Evolutionary conservation across 2,329 filamentous ascomycete genomes (phyloP), one percentile per base, ranked within the genome.

Genomic region (Ophiostoma himal-ulmi): DNA sequence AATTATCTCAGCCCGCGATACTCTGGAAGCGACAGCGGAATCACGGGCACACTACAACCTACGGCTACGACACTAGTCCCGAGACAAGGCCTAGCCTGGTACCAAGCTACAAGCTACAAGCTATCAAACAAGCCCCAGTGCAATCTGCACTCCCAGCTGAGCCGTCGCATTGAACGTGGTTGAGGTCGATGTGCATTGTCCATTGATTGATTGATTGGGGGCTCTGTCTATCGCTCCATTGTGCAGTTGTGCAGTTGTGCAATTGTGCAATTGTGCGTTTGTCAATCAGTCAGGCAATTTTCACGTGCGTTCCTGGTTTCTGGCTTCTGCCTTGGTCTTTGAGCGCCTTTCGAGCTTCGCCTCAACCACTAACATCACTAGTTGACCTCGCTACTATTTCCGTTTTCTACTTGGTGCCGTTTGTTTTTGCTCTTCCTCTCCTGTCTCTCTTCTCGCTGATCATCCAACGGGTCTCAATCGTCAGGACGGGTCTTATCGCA

Each of bases 61-160:
- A 26, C 52, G 22, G 52, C n/a, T 57, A 26, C 52, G 11, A 57
- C n/a, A 57, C 22, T 57, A 57, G 52, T 26, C 52, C 52, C n/a
- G n/a, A 22, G 14, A 57, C 52, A 57, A 17, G 48, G 48, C 39
- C 39, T 44, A 8, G 39, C 30, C 30, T 30, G 30, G 30, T 30
- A 30, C 30, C 30, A 30, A 30, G 30, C 30, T 30, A 30, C 30
- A 3, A 30, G 30, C 26, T 44, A 44, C 39, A 44, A 44, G 39
- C 39, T 44, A 44, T 17, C 3, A 17, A 11, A 44, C 11, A 44
- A 44, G 39, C 39, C 39, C 39, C 39, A 44, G 44, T 52, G 44
- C 44, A 52, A 52, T 52, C 44, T 52, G 17, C 44, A 22, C 54
- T 60, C 54, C 13, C 54, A 62, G 57, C 57, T 62, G 57, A 62